Evolutionary conservation across 1,139 yeast species (phyloP), one percentile per base, ranked within the genome.

Genomic region (Diutina neorugosa): DNA sequence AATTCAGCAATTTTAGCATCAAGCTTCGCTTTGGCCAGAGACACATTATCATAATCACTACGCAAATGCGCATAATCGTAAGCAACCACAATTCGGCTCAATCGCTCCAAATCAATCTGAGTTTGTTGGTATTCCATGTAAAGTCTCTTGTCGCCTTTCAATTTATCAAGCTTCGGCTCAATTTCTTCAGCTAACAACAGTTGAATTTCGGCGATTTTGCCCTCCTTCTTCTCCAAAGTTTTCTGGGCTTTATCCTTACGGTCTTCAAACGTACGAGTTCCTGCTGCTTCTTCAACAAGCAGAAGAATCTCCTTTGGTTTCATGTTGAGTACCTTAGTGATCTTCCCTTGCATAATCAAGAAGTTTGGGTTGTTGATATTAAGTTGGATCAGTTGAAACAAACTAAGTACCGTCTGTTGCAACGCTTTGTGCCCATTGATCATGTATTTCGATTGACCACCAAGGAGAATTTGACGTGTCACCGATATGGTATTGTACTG

Each of bases 371-470:
- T 93, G 65, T 94, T 93, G 66, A 94, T 91, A 64, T 94, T 94
- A 58, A 94, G 77, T 67, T 94, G 98, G 18, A 94, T 96, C 12
- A 95, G 86, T 65, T 93, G 98, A 65, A 94, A 90, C 52, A 94
- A 70, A 61, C 86, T 91, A 56, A 91, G 78, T 2, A 94, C 97
- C 5, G 96, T 86, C 61, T 86, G 95, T 64, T 91, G 98, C 62
- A 91, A 96, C 0, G 98, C 98, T 59, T 96, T 82, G 65, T 90
- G 97, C 51, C 98, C 98, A 68, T 94, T 93, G 60, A 94, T 88
- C 59, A 93, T 73, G 64, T 91, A 94, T 68, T 93, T 93, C 44
- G 96, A 86, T 1, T 89, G 83, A 6, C 97, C 98, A 23, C 98
- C 98, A 55, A 94, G 72, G 1, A 86, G 84, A 58, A 94, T 82